These are phyloP conservation scores for Solanum hybrid DNA, from an alignment of 305 asterid species.

Conservation along the genomic window DNA sequence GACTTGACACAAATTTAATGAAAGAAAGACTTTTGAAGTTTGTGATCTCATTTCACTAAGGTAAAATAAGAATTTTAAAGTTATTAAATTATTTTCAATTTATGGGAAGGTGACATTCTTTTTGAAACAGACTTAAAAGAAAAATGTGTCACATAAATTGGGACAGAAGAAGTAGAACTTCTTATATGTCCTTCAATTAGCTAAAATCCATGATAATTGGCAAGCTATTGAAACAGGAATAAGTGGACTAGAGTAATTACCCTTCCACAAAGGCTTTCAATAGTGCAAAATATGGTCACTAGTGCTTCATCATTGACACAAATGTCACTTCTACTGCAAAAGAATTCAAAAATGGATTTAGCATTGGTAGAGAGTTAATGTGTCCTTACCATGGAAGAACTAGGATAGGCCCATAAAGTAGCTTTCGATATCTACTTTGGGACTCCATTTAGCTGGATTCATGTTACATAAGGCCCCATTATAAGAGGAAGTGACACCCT, in stretches of 20 bases:
- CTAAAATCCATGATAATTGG: neutral
- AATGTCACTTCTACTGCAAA: neutral
- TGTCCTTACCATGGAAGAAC: neutral
- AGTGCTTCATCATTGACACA: neutral
- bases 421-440: neutral
- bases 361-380: neutral
- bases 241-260: neutral
- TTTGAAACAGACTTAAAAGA: neutral
- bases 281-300: neutral
- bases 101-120: neutral
- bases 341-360: neutral
- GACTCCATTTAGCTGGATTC: neutral
- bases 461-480: neutral
- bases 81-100: neutral
- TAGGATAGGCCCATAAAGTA: neutral
- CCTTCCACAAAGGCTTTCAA: neutral
- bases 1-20: neutral
- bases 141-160: neutral
- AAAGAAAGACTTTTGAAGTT: neutral
- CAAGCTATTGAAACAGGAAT: neutral
- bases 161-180: neutral
- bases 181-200: neutral
- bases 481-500: neutral
- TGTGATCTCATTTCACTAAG: neutral
- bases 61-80: neutral